Percentiles rank a stretch among this genome's conserved stretches.
These are phyloP conservation scores for Mycena leptocephala DNA, from an alignment of 768 basidiomycete species.

Conservation along the genomic window DNA sequence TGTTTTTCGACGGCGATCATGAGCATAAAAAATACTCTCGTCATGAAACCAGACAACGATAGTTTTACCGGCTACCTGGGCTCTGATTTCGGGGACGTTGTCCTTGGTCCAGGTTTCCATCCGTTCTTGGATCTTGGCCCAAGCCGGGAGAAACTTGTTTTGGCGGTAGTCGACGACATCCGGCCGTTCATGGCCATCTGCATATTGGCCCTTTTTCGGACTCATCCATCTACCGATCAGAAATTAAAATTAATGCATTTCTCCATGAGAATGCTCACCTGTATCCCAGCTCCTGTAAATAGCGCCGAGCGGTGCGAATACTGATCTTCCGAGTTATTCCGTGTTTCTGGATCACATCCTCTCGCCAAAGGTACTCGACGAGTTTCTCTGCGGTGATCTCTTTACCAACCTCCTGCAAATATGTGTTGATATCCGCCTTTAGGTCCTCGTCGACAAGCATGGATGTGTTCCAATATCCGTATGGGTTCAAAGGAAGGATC, in stretches of 20 bases:
- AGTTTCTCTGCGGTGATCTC: conserved; percentile 42
- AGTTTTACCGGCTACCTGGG: neutral
- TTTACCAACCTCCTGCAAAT: conserved; percentile 41
- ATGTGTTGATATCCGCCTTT: conserved; percentile 22
- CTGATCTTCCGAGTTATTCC: conserved; percentile 36
- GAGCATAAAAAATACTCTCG: conserved; percentile 55
- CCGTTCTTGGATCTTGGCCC: conserved; percentile 8
- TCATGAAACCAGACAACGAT: conserved; percentile 46
- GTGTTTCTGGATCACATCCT: conserved; percentile 26
- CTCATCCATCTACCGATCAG: conserved; percentile 3
- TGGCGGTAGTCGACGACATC: conserved; percentile 50
- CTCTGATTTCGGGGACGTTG: neutral
- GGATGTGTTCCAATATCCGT: conserved; percentile 27
- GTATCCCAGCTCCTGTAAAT: conserved; percentile 44
- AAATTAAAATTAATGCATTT: neutral
- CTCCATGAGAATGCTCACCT: neutral
- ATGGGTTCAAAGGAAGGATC: conserved; percentile 28
- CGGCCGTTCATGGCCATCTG: conserved; percentile 49
- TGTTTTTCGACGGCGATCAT: conserved; percentile 42
- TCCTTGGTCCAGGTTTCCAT: conserved; percentile 25
- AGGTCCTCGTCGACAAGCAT: conserved; percentile 41
- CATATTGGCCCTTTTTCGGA: conserved; percentile 42
- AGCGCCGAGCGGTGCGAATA: conserved; percentile 40
- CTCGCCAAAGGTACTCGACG: conserved; percentile 29
- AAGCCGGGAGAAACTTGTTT: conserved; percentile 39